Evolutionary conservation across 306 rosid species (phyloP), one percentile per base, ranked within the genome.

Genomic region (Biancaea sappan): DNA sequence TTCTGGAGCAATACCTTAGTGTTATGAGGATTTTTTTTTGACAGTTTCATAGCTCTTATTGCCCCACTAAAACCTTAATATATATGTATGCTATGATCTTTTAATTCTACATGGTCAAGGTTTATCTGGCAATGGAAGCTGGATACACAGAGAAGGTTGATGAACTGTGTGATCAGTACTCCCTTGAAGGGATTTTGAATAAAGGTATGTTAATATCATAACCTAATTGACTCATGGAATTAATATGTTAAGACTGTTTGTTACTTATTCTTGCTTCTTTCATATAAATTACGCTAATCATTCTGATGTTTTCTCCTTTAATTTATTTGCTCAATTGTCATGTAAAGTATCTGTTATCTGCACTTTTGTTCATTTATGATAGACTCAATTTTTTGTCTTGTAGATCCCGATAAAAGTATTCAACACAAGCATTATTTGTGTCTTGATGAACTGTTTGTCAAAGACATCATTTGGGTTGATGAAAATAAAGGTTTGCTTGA

Each of bases 91-190:
- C 44, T 61, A 11, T 38, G 34, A 76, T 68, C 11, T 57, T 68
- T 73, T 37, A 37, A 35, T 46, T 61, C 43, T 37, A 37, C 69
- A 6, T 75, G 48, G 74, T 82, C 66, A 72, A 94, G 99, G 96
- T 94, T 69, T 87, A 90, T 85, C 82, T 94, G 91, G 99, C 99
- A 65, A 80, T 92, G 96, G 99, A 94, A 79, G 96, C 99, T 83
- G 99, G 98, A 77, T 94, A 94, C 84, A 29, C 64, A 3, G 99
- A 94, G 83, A 94, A 90, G 85, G 97, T 87, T 73, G 96, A 88
- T 77, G 99, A 94, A 76, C 79, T 90, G 59, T 88, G 97, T 56
- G 77, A 86, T 57, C 90, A 91, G 61, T 86, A 94, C 87, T 80
- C 96, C 74, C 91, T 94, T 51, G 69, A 86, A 34, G 88, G 85